Base-by-base conservation (phyloP, 768 basidiomycete genomes). In the Tephrocybe sp. region DNA sequence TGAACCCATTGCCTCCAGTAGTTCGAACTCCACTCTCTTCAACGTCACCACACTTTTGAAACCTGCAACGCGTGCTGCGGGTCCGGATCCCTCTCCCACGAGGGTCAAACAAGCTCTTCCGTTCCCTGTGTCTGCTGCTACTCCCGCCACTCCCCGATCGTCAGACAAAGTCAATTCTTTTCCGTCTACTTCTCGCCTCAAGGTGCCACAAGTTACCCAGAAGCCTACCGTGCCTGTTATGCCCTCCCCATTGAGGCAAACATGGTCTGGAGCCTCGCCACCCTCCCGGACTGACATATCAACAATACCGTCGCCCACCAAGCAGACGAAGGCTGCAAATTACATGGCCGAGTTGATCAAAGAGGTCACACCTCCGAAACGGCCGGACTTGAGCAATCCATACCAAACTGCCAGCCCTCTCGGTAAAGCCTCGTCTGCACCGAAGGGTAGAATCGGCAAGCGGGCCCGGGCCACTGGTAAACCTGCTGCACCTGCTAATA, bases 401-500 rank as follows among this genome's bases (percentile, higher is more conserved):
- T 91, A 92, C 60, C 85, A 90, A 64, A 76, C 79, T 17, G 82
- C 84, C 14, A 87, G 80, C 58, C 87, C 87, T 33, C 78, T 88
- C 17, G 72, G 74, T 39, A 74, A 73, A 53, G 69, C 69, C 23
- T 65, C 67, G 17, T 75, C 50, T 43, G 36, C 74, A 10, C 75
- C 78, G 2, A 67, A 72, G 44, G 55, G 66, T 11, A 76, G 77
- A 59, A 73, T 65, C 57, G 62, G 68, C 21, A 81, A 72, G 61
- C 75, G 80, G 46, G 57, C 72, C 24, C 68, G 77, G 50, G 62
- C 71, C 10, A 72, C 73, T 10, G 73, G 73, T 2, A 77, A 75
- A 55, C 68, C 75, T 5, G 50, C 68, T 23, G 49, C 50, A 3
- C 68, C 71, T 14, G 30, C 46, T 4, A 37, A 51, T 17, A 65